Base-by-base conservation (phyloP, 2,329 filamentous ascomycete genomes). In the Colletotrichum zoysiae region DNA sequence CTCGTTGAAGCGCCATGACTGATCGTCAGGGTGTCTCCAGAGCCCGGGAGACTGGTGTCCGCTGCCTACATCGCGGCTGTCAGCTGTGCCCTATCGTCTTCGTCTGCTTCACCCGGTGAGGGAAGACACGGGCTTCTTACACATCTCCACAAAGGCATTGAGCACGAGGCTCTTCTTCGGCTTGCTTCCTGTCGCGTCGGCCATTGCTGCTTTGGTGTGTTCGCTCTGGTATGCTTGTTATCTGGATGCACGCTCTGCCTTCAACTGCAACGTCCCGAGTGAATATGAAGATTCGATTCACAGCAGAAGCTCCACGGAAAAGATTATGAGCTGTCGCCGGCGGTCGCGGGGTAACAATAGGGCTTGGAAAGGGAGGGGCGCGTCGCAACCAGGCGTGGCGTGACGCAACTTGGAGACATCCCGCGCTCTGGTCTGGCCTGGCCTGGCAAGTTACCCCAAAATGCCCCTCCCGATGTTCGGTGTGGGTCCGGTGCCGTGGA, bases 21-120 rank as follows among this genome's bases (percentile, higher is more conserved):
- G 82, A 74, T 93, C 90, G 20, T 88, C 83, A 1, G 90, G 91
- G 75, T 93, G 90, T 46, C 86, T 84, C 90, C 90, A 85, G 26
- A 85, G 76, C 1, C 83, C 81, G 6, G 84, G 84, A 1, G 84
- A 85, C 74, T 86, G 84, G 67, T 87, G 85, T 3, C 84, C 84
- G 60, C 80, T 82, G 73, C 79, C 79, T 81, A 55, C 60, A 64
- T 44, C 0, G n/a, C 12, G 7, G n/a, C 26, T 40, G 48, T 44
- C 46, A 51, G 42, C 38, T n/a, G 12, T 33, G 12, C n/a, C 26
- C 7, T 46, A 16, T 42, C 40, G 16, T 48, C 26, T 9, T 26
- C 20, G 38, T 42, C 14, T 16, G 23, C n/a, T 23, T 23, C 30
- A 3, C 12, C 1, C 2, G 3, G 7, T 3, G 55, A 56, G 30